phyloP scores from a whole-genome alignment of 352 stramenopile species.

The Globisporangium rhizosaccharum region DNA sequence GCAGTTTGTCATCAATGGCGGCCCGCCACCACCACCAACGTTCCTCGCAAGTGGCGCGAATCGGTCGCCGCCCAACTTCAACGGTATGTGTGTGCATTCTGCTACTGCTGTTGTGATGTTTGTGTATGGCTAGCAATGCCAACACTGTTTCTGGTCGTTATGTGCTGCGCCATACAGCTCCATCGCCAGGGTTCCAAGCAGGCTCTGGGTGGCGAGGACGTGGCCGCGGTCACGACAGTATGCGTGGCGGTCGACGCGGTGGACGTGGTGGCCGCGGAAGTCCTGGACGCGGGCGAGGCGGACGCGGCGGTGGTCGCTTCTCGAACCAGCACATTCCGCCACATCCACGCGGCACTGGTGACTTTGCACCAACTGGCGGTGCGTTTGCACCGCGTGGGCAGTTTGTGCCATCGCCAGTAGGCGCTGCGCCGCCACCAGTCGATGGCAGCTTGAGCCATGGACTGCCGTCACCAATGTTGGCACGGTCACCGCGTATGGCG shows the following conservation, averaged over 20 bases:
- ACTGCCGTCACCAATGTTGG: no score
- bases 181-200: constrained; percentile 7
- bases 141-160: background rate
- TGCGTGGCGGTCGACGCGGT: constrained; percentile 16
- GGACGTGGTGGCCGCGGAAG: constrained; percentile 28
- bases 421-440: background rate
- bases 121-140: background rate
- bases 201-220: constrained; percentile 27
- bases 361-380: background rate
- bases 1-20: constrained; percentile 8
- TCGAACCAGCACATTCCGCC: background rate
- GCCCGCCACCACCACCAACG: background rate
- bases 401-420: background rate
- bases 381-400: background rate
- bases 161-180: background rate
- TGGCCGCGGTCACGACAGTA: constrained; percentile 30
- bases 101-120: background rate
- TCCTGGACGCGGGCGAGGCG: constrained; percentile 20
- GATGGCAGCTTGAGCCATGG: background rate
- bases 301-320: background rate
- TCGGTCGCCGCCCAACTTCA: constrained; percentile 11
- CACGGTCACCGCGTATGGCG: no score
- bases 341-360: background rate
- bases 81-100: constrained; percentile 5
- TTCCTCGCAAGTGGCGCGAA: constrained; percentile 12